Evolutionary conservation across 169 alveolate species (phyloP).

Genomic region (Plasmodium coatneyi): DNA sequence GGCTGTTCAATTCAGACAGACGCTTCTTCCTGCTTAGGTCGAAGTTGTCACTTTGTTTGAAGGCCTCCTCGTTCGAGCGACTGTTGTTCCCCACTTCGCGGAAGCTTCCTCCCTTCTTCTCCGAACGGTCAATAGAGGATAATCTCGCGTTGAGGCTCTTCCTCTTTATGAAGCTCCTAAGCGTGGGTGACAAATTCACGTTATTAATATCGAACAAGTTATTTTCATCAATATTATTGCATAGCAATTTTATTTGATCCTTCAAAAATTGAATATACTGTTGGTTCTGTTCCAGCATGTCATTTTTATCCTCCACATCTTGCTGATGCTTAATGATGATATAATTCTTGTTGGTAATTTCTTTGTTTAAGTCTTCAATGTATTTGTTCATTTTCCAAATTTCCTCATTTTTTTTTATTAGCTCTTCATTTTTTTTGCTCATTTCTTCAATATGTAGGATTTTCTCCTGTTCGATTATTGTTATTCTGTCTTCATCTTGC

Average conservation of each 20-base stretch:
- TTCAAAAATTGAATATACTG: slow-evolving; percentile 43
- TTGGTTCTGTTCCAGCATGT: slow-evolving; percentile 48
- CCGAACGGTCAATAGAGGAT: neutral
- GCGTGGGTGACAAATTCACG: slow-evolving; percentile 60
- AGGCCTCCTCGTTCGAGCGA: neutral
- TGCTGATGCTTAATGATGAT: slow-evolving; percentile 49
- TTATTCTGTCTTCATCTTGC: neutral
- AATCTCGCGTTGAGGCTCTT: slow-evolving; percentile 15
- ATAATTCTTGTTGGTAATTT: slow-evolving; percentile 58
- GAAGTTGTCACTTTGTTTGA: neutral
- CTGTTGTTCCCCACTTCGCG: neutral
- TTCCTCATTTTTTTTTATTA: slow-evolving; percentile 64
- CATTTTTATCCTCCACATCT: slow-evolving; percentile 61
- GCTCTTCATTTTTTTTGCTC: slow-evolving; percentile 71
- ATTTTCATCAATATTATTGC: slow-evolving; percentile 62
- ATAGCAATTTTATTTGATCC: slow-evolving; percentile 57
- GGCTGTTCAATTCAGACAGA: slow-evolving; percentile 10
- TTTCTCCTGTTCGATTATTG: slow-evolving; percentile 23
- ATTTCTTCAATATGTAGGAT: slow-evolving; percentile 65
- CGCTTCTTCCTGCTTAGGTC: slow-evolving; percentile 25
- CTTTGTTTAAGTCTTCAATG: slow-evolving; percentile 61
- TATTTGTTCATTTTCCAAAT: slow-evolving; percentile 70
- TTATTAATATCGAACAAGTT: slow-evolving; percentile 55
- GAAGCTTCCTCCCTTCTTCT: neutral
- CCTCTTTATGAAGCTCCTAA: slow-evolving; percentile 67